Percentiles rank a stretch among this genome's conserved stretches.
These are phyloP conservation scores for Phaeodactylum tricornutum DNA, from an alignment of 108 stramenopile species.

Conservation along the genomic window DNA sequence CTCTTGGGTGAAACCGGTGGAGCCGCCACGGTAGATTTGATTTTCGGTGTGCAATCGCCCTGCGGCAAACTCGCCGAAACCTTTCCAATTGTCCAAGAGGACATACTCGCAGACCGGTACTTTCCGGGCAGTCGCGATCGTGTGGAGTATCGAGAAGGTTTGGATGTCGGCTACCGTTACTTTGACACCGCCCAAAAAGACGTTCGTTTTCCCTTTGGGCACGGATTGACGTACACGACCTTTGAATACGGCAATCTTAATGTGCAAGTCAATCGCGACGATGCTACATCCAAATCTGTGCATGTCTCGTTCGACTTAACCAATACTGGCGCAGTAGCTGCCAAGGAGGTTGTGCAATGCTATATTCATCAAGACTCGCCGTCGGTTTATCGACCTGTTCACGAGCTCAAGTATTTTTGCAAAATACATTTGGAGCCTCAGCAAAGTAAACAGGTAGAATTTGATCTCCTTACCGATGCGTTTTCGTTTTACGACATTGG, in stretches of 20 bases:
- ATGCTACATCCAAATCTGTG: slow-evolving; percentile 7
- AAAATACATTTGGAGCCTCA: slow-evolving; percentile 13
- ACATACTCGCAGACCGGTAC: slow-evolving; percentile 15
- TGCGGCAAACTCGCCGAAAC: slow-evolving; percentile 51
- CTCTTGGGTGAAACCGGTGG: slow-evolving; percentile 58
- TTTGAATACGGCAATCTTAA: slow-evolving; percentile 37
- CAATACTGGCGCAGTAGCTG: slow-evolving; percentile 23
- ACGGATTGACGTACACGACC: slow-evolving; percentile 55
- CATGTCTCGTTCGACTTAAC: slow-evolving; percentile 13
- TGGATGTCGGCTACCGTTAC: slow-evolving; percentile 68
- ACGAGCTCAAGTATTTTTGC: slow-evolving; percentile 33
- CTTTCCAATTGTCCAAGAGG: slow-evolving; percentile 21
- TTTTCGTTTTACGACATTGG: slow-evolving; percentile 44
- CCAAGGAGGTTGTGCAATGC: slow-evolving; percentile 33
- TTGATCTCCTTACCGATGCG: slow-evolving; percentile 8
- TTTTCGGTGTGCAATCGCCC: slow-evolving; percentile 50
- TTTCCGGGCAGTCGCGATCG: slow-evolving; percentile 25
- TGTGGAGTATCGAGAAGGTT: slow-evolving; percentile 49
- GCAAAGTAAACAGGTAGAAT: slow-evolving; percentile 5
- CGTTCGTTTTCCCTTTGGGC: slow-evolving; percentile 65
- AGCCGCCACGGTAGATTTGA: slow-evolving; percentile 40
- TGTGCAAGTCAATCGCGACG: slow-evolving; percentile 15
- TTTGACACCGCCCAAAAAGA: slow-evolving; percentile 25
- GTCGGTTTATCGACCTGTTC: slow-evolving; percentile 38
- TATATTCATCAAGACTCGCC: slow-evolving; percentile 27